A percentile compares a stretch with the other conserved stretches of the same genome.
Conservation (phyloP, 192 early-diverging fungal species). For the Gigaspora rosea region DNA sequence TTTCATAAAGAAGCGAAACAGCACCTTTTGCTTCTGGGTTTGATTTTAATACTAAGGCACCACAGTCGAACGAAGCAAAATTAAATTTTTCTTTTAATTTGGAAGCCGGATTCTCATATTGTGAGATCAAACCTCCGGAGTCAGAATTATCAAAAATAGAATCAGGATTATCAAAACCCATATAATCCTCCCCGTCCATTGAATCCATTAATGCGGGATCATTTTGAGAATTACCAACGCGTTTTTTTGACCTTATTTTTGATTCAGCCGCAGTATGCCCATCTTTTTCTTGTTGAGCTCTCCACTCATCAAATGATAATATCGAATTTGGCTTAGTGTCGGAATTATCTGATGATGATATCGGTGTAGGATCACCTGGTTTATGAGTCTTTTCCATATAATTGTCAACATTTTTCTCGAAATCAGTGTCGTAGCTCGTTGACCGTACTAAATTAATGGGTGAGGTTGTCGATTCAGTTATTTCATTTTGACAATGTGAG, state of each 20-base stretch:
- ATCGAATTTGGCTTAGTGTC: no score
- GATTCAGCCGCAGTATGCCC: no score
- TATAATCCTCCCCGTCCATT: background rate
- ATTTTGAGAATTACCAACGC: background rate
- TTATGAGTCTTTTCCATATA: no score
- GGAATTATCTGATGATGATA: no score
- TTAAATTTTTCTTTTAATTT: conserved; percentile 78
- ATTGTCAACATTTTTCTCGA: no score
- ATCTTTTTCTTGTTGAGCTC: no score
- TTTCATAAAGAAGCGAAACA: conserved; percentile 80
- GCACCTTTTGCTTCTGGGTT: conserved; percentile 86
- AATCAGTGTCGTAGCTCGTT: no score
- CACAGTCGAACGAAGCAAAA: conserved; percentile 93
- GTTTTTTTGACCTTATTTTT: background rate
- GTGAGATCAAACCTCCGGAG: background rate
- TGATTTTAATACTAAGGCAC: conserved; percentile 79
- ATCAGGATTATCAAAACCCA: background rate
- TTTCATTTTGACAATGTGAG: no score
- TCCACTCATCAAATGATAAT: no score
- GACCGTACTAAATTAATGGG: no score
- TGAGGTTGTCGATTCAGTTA: no score
- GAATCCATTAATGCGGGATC: background rate
- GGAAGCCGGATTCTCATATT: background rate
- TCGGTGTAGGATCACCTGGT: no score
- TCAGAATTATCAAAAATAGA: conserved; percentile 1